phyloP scores from a whole-genome alignment of 352 stramenopile species.

The Phytophthora nicotianae region DNA sequence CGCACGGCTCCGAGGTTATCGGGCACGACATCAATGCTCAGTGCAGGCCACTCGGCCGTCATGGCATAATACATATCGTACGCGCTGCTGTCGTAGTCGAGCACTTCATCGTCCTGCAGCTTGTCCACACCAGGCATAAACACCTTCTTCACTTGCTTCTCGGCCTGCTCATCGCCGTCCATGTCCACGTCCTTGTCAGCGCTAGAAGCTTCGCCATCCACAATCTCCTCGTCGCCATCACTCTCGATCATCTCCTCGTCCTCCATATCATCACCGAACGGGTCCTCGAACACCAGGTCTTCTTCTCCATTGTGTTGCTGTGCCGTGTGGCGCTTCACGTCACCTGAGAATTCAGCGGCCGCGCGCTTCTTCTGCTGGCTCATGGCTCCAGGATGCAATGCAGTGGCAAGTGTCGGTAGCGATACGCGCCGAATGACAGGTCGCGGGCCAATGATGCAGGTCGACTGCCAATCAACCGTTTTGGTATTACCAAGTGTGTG shows the following conservation, averaged over 20 bases:
- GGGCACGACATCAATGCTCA: conserved; percentile 97
- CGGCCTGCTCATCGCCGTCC: conserved; percentile 66
- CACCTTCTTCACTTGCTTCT: conserved; percentile 82
- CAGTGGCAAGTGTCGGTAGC: conserved; percentile 16
- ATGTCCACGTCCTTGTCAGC: conserved; percentile 71
- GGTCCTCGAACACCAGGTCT: conserved; percentile 88
- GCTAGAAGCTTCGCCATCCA: conserved; percentile 45
- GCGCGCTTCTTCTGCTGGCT: conserved; percentile 76
- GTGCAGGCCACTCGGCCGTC: conserved; percentile 96
- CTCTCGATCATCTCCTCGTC: conserved; percentile 91
- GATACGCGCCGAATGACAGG: conserved; percentile 37
- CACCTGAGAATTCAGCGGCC: conserved; percentile 43
- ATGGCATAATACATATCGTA: conserved; percentile 99
- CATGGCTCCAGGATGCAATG: conserved; percentile 37
- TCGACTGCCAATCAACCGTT: conserved; percentile 11
- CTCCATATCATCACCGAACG: conserved; percentile 89
- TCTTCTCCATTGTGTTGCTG: conserved; percentile 38
- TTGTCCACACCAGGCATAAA: conserved; percentile 94
- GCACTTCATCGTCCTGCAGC: conserved; percentile 92
- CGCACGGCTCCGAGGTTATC: conserved; percentile 95
- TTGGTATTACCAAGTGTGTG: neutral
- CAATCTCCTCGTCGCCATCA: conserved; percentile 70
- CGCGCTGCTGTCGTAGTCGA: conserved; percentile 98
- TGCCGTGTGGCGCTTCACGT: conserved; percentile 60
- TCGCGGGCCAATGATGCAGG: conserved; percentile 30